These are phyloP conservation scores for Orbilia ellipsospora DNA, from an alignment of 2,329 filamentous ascomycete species.

Conservation along the genomic window DNA sequence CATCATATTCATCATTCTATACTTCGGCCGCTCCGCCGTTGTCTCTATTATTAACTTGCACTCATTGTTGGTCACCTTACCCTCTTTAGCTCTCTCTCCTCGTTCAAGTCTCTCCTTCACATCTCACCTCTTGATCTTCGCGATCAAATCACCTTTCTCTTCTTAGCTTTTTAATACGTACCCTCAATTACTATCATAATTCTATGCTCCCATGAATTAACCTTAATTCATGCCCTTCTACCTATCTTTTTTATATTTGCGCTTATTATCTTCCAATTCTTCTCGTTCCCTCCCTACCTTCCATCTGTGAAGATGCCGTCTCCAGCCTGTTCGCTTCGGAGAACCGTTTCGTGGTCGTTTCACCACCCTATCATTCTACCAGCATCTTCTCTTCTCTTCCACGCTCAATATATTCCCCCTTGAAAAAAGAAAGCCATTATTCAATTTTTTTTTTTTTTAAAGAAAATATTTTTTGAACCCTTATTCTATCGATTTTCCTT, in stretches of 20 bases:
- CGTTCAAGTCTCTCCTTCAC: slow-evolving; percentile 45
- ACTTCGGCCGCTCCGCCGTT: slow-evolving; percentile 12
- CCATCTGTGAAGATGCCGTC: slow-evolving; percentile 44
- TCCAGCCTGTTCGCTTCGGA: slow-evolving; percentile 36
- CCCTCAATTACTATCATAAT: slow-evolving; percentile 1
- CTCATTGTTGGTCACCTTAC: slow-evolving; percentile 46
- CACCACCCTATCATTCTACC: slow-evolving; percentile 26
- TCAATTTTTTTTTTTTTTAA: neutral
- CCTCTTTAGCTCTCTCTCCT: slow-evolving; percentile 39
- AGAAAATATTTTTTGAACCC: neutral
- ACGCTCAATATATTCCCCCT: slow-evolving; percentile 24
- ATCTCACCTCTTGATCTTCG: slow-evolving; percentile 33
- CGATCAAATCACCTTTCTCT: slow-evolving; percentile 50
- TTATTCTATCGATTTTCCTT: slow-evolving; percentile 25
- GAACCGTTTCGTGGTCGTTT: slow-evolving; percentile 37
- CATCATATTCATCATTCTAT: neutral
- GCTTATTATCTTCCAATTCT: slow-evolving; percentile 54
- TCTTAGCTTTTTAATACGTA: slow-evolving; percentile 47
- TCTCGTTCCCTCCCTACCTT: slow-evolving; percentile 24
- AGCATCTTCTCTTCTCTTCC: slow-evolving; percentile 48
- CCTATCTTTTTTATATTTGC: slow-evolving; percentile 26
- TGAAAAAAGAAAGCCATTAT: slow-evolving; percentile 11
- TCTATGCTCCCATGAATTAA: slow-evolving; percentile 55
- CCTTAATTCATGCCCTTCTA: slow-evolving; percentile 29
- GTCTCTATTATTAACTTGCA: slow-evolving; percentile 35